phyloP scores from a whole-genome alignment of 2,329 filamentous ascomycete species.

The Penicillium occitanis region DNA sequence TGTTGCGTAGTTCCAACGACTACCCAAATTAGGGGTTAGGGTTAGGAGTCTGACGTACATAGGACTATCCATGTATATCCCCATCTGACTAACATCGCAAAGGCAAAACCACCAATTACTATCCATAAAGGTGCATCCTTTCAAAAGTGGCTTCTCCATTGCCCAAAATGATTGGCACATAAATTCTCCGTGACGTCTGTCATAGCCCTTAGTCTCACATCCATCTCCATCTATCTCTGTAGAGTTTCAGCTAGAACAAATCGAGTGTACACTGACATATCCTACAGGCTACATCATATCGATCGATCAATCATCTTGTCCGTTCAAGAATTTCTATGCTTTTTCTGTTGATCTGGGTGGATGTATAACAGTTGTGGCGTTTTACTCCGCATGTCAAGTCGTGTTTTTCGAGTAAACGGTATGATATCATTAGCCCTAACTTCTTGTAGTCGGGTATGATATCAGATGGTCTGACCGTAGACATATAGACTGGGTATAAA shows the following conservation, averaged over 20 bases:
- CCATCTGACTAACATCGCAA: neutral
- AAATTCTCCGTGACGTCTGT: slow-evolving; percentile 7
- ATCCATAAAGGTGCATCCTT: neutral
- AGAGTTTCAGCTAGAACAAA: neutral
- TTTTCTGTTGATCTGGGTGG: neutral
- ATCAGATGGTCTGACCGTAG: slow-evolving; percentile 5
- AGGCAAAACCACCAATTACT: neutral
- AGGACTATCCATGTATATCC: neutral
- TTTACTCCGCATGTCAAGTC: neutral
- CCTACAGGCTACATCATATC: neutral
- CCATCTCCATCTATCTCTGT: neutral
- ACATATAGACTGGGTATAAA: neutral
- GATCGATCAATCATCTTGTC: neutral
- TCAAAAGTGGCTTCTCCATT: neutral
- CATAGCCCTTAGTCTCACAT: neutral
- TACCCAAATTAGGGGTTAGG: neutral
- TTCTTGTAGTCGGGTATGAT: neutral
- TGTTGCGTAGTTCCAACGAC: neutral
- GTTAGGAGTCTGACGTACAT: neutral
- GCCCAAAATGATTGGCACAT: neutral
- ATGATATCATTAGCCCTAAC: slow-evolving; percentile 11
- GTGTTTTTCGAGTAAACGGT: neutral
- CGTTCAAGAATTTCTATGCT: neutral
- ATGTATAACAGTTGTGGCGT: neutral
- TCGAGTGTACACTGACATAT: neutral